Base-by-base conservation (phyloP, 164 flowering plant genomes). In the Annona cherimola region DNA sequence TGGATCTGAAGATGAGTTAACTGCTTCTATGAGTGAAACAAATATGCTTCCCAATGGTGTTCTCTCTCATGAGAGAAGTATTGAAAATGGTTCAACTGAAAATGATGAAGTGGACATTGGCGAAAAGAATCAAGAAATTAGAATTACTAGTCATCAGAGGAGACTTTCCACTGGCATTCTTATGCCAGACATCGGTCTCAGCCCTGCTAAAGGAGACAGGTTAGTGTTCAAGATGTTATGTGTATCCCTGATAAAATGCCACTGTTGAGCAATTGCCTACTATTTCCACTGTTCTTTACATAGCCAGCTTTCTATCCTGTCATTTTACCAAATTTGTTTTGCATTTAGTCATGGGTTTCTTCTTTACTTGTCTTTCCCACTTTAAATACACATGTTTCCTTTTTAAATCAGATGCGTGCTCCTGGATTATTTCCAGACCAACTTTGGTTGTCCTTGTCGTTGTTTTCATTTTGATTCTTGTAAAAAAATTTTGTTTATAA, bases 1-100 rank as follows among this genome's bases (percentile, higher is more conserved):
- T 16, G 83, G 77, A 79, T 80, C 83, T 46, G 88, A 84, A 71
- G 90, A 89, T 74, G 91, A 87, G 6, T 67, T 61, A 11, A 82
- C 73, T n/a, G 79, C 89, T 69, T 81, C 86, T 69, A 72, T 70
- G 70, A 3, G 69, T 67, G 86, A 79, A 61, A 77, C 74, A 35
- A 55, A 60, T 26, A 68, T 67, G 63, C 69, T 79, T 40, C 77
- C 61, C 54, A 74, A 68, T 76, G 70, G 72, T 73, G 78, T 85
- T 14, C 79, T 77, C 43, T n/a, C 71, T 66, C 75, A 65, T 64
- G 82, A 69, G 16, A 79, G 81, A 74, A 68, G 69, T 5, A 45
- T n/a, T 62, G 82, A 76, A 60, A 77, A 62, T 69, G 78, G 66
- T 75, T 67, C 50, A 5, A 65, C 43, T 69, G 90, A 79, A 74